phyloP scores from a whole-genome alignment of 202 grass and related monocot species.

The Carex arenaria region DNA sequence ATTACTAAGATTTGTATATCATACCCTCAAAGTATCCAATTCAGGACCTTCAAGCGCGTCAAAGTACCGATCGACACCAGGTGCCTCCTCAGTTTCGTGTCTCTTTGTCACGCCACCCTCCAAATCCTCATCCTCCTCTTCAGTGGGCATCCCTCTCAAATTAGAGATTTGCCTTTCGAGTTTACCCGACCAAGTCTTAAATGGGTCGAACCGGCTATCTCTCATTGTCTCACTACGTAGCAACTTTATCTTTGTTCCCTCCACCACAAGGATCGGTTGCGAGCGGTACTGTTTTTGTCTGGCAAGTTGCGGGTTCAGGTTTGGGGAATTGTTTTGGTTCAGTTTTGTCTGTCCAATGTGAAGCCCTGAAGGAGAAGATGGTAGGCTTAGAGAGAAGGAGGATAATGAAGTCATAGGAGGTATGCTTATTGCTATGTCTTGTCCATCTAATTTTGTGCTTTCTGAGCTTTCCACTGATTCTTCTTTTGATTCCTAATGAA shows the following conservation, averaged over 20 bases:
- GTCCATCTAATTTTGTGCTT: not conserved
- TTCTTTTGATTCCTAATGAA: not conserved
- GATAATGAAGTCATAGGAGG: conserved; percentile 17
- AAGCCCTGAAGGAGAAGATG: conserved; percentile 61
- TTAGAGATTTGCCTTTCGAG: conserved; percentile 75
- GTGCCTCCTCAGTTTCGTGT: conserved; percentile 49
- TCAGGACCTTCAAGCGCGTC: conserved; percentile 86
- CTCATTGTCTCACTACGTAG: conserved; percentile 30
- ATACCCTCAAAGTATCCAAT: conserved; percentile 73
- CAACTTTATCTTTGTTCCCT: not conserved
- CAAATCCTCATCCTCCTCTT: not conserved
- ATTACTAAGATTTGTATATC: not conserved
- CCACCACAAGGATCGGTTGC: conserved; percentile 38
- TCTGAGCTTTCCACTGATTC: not conserved
- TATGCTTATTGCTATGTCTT: conserved; percentile 5
- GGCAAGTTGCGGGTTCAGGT: conserved; percentile 15
- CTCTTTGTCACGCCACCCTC: conserved; percentile 6
- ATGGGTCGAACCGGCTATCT: conserved; percentile 66
- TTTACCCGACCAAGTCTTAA: conserved; percentile 87
- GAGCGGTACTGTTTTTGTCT: conserved; percentile 48
- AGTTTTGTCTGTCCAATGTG: conserved; percentile 39
- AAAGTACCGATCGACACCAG: conserved; percentile 70
- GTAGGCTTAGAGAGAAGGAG: conserved; percentile 56
- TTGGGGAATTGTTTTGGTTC: not conserved
- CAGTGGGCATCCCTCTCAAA: conserved; percentile 53